A percentile compares a stretch with the other conserved stretches of the same genome.
phyloP scores from a whole-genome alignment of 192 early-diverging fungal genomes.

The Coemansia sp. region DNA sequence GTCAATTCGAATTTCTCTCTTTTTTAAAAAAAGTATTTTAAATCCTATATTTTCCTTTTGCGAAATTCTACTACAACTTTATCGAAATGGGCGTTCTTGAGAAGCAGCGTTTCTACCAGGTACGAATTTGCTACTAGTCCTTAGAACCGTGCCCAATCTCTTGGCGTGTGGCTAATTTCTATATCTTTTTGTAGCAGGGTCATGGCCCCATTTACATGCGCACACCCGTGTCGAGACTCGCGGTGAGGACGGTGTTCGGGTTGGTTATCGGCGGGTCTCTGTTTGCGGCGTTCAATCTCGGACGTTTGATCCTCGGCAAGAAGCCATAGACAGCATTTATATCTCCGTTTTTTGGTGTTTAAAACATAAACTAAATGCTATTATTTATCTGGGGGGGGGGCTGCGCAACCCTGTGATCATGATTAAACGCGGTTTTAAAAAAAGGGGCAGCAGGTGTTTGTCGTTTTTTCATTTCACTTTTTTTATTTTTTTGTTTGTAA shows the following conservation, averaged over 20 bases:
- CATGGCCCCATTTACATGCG: constrained; percentile 49
- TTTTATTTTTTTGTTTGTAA: constrained; percentile 6
- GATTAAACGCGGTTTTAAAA: neutral
- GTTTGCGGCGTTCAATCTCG: constrained; percentile 22
- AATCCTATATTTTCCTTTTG: neutral
- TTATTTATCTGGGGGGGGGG: neutral
- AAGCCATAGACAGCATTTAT: constrained; percentile 12
- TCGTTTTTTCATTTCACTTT: neutral
- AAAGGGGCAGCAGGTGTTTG: neutral
- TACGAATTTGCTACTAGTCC: constrained; percentile 1
- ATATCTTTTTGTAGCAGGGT: constrained; percentile 23
- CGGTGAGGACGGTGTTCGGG: constrained; percentile 17
- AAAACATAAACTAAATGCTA: neutral
- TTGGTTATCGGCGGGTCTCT: constrained; percentile 25
- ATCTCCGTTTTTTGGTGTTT: neutral
- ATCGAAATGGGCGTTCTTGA: constrained; percentile 37
- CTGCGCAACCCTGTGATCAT: neutral
- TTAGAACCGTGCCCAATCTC: neutral
- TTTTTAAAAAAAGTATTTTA: neutral
- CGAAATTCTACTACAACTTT: neutral
- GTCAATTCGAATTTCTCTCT: constrained; percentile 4
- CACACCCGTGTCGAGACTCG: constrained; percentile 27
- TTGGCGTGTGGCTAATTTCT: neutral
- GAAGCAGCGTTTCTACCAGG: constrained; percentile 57
- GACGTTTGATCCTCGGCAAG: constrained; percentile 35